Conservation (phyloP, 306 rosid genomes). For the Malus fusca region DNA sequence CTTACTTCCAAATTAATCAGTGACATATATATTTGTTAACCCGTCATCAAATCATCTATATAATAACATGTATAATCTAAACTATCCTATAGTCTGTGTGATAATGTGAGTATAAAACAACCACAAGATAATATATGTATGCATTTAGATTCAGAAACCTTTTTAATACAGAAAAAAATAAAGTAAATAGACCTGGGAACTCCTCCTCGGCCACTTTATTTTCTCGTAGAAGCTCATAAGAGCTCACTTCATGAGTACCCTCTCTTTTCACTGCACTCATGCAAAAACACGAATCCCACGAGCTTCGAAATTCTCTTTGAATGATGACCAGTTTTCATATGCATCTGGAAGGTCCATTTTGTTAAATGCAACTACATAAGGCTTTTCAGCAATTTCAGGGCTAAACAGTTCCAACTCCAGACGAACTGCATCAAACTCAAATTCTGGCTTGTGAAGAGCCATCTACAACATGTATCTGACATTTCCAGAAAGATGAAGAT, state of each 20-base stretch:
- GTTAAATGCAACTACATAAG: conserved; percentile 76
- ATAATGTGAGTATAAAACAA: neutral
- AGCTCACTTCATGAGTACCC: conserved; percentile 69
- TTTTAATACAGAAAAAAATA: neutral
- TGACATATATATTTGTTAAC: neutral
- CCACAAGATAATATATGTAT: neutral
- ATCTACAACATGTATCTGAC: conserved; percentile 81
- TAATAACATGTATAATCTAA: neutral
- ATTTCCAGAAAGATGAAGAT: conserved; percentile 13
- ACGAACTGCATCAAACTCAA: conserved; percentile 90
- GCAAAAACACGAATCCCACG: conserved; percentile 65
- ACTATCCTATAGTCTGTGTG: neutral
- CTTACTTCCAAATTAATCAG: neutral
- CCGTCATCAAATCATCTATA: neutral
- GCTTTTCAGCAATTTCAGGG: conserved; percentile 91
- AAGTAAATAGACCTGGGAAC: conserved; percentile 35
- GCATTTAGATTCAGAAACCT: neutral
- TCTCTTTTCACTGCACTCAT: conserved; percentile 81
- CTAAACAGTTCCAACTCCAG: conserved; percentile 79
- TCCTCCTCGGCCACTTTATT: conserved; percentile 44
- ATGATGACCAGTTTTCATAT: conserved; percentile 66
- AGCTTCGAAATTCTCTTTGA: conserved; percentile 60
- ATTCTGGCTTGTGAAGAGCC: conserved; percentile 88
- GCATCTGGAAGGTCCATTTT: conserved; percentile 99
- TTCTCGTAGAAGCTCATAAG: conserved; percentile 48